These are phyloP conservation scores for Schizonepeta tenuifolia DNA, from an alignment of 257 asterid species.

Conservation along the genomic window DNA sequence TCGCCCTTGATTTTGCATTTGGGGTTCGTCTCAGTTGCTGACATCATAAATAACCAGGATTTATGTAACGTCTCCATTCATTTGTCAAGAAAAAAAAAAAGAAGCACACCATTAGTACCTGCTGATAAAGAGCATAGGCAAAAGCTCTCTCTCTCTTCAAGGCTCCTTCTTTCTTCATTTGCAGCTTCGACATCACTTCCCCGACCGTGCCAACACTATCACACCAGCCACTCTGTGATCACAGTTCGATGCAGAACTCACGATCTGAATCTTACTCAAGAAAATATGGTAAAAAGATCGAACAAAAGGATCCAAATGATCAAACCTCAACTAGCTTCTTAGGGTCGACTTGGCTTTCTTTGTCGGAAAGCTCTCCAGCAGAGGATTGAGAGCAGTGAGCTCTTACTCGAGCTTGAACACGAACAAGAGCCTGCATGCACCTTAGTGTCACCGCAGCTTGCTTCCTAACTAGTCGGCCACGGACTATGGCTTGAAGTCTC, in stretches of 20 bases:
- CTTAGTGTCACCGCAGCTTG: conserved; percentile 83
- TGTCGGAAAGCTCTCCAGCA: conserved; percentile 34
- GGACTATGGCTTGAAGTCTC: conserved; percentile 90
- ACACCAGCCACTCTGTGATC: conserved; percentile 82
- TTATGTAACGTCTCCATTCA: background rate
- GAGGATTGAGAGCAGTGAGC: conserved; percentile 57
- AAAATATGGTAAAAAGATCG: background rate
- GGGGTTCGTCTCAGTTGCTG: conserved; percentile 42
- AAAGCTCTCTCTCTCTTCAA: conserved; percentile 83
- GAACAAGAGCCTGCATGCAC: conserved; percentile 93
- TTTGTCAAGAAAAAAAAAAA: too few relatives aligned
- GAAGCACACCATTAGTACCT: conserved; percentile 41
- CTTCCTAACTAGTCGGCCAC: conserved; percentile 80
- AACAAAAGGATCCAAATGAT: background rate
- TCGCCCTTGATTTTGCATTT: conserved; percentile 37
- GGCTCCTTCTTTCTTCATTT: conserved; percentile 88
- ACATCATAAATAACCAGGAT: background rate
- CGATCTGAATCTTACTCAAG: background rate
- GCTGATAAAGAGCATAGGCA: conserved; percentile 71
- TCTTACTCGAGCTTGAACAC: conserved; percentile 81
- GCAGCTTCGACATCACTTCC: conserved; percentile 72
- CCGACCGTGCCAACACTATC: conserved; percentile 71
- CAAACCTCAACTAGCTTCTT: conserved; percentile 68
- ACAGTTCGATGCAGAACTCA: background rate
- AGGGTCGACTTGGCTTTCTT: conserved; percentile 45